phyloP scores from a whole-genome alignment of 768 basidiomycete genomes.

The Amanita thiersii region DNA sequence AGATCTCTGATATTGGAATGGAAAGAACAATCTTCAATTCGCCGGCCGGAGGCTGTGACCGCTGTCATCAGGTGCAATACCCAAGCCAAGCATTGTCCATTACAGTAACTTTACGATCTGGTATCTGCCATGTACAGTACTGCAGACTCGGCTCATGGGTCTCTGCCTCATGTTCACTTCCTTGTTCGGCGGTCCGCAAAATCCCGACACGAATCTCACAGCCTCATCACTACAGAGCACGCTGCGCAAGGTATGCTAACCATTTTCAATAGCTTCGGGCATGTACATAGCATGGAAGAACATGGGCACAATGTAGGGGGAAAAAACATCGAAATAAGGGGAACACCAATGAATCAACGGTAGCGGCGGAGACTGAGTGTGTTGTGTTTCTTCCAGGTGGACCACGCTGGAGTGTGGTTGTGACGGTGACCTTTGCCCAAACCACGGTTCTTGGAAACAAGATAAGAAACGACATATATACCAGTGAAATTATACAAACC shows the following conservation, averaged over 20 bases:
- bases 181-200: too few relatives aligned
- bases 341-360: conserved; percentile 45
- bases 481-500: conserved; percentile 31
- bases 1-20: too few relatives aligned
- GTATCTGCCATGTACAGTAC: too few relatives aligned
- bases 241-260: conserved; percentile 9
- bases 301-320: conserved; percentile 14
- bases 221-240: too few relatives aligned
- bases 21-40: too few relatives aligned
- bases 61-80: too few relatives aligned
- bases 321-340: conserved; percentile 16
- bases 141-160: background rate
- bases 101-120: too few relatives aligned
- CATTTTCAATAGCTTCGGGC: conserved; percentile 13
- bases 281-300: conserved; percentile 19
- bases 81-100: too few relatives aligned
- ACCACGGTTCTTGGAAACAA: conserved; percentile 73
- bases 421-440: conserved; percentile 90
- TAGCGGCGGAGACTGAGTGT: conserved; percentile 88
- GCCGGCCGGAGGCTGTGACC: too few relatives aligned
- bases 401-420: conserved; percentile 88
- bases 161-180: conserved; percentile 11
- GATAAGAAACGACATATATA: conserved; percentile 3
- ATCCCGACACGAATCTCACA: too few relatives aligned
- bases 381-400: conserved; percentile 98